phyloP scores from a whole-genome alignment of 352 stramenopile genomes.

The Plasmopara halstedii region DNA sequence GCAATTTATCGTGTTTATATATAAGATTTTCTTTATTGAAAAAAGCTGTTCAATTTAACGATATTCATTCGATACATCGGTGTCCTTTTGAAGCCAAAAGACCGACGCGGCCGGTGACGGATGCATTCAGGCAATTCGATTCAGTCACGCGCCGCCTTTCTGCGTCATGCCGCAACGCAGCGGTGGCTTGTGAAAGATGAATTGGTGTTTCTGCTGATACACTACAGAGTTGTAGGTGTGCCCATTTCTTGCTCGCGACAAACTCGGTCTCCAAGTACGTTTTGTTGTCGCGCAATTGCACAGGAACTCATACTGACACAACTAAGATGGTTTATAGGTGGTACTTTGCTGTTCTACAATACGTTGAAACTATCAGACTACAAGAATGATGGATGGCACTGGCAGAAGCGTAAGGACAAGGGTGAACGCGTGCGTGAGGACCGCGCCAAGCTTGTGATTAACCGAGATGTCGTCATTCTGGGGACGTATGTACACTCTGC shows the following conservation, averaged over 20 bases:
- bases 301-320: not conserved
- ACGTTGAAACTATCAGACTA: conserved; percentile 54
- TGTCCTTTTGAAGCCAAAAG: conserved; percentile 16
- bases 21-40: no score
- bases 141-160: conserved; percentile 24
- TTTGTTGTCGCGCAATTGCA: not conserved
- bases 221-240: conserved; percentile 36
- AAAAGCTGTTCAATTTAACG: no score
- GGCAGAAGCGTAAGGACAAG: conserved; percentile 84
- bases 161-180: conserved; percentile 36
- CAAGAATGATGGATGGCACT: conserved; percentile 82
- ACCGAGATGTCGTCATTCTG: conserved; percentile 71
- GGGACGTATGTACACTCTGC: conserved; percentile 80
- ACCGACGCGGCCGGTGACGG: conserved; percentile 12
- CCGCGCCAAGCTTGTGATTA: conserved; percentile 79
- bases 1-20: no score
- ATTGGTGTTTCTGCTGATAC: conserved; percentile 60
- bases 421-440: conserved; percentile 70
- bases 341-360: conserved; percentile 66
- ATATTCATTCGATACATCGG: no score
- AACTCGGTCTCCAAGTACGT: conserved; percentile 52
- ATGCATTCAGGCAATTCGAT: conserved; percentile 21
- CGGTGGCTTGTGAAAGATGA: conserved; percentile 85
- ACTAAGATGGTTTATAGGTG: conserved; percentile 29
- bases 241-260: conserved; percentile 38